Evolutionary conservation across 495 filamentous ascomycete species (phyloP).

Genomic region (Talaromyces thailandensis): DNA sequence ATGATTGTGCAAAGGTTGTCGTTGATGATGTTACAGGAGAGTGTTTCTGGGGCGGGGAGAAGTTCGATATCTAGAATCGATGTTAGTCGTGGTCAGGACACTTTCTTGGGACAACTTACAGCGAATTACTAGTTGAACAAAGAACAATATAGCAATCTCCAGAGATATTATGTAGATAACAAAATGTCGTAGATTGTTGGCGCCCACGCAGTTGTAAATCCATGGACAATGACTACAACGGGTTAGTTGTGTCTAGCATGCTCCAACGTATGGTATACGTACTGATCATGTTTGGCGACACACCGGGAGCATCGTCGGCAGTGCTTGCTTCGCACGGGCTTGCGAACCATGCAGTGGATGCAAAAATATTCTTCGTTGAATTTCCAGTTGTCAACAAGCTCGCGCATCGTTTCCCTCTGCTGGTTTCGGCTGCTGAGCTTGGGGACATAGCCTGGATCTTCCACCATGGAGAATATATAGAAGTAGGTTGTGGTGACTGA

Average conservation of each 20-base stretch:
- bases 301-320: constrained; percentile 85
- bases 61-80: constrained; percentile 42
- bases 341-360: constrained; percentile 84
- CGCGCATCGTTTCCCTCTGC: constrained; percentile 79
- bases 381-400: constrained; percentile 72
- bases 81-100: constrained; percentile 10
- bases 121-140: constrained; percentile 39
- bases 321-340: constrained; percentile 88
- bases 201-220: constrained; percentile 91
- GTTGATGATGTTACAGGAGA: constrained; percentile 67
- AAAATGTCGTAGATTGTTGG: constrained; percentile 94
- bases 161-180: constrained; percentile 76
- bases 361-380: constrained; percentile 95
- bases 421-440: constrained; percentile 80
- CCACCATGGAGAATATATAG: constrained; percentile 73
- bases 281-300: constrained; percentile 97
- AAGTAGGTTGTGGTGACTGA: constrained; percentile 69
- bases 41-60: constrained; percentile 33
- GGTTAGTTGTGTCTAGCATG: constrained; percentile 27
- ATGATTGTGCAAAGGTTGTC: constrained; percentile 62
- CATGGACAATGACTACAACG: constrained; percentile 84
- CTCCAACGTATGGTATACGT: constrained; percentile 26
- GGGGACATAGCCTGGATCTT: constrained; percentile 91
- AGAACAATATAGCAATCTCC: constrained; percentile 62
- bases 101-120: constrained; percentile 37